These are phyloP conservation scores for Zizania palustris DNA, from an alignment of 202 grass and related monocot species.

Conservation along the genomic window DNA sequence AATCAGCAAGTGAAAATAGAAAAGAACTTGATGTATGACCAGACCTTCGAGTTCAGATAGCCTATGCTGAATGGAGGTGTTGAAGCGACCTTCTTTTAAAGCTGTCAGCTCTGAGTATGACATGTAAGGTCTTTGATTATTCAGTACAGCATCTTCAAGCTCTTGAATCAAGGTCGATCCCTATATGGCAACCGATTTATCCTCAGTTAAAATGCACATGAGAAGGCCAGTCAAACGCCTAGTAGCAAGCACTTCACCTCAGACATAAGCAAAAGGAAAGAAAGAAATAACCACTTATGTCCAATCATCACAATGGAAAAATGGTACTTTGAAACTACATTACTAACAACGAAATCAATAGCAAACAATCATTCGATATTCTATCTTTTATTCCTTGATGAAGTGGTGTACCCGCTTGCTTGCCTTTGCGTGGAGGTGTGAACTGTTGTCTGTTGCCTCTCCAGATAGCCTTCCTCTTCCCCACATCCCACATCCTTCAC, in stretches of 20 bases:
- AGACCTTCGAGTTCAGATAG: conserved; percentile 90
- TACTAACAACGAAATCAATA: neutral
- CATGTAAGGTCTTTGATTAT: conserved; percentile 52
- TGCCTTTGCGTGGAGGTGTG: too few species aligned
- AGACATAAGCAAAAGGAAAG: conserved; percentile 10
- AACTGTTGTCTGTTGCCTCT: too few species aligned
- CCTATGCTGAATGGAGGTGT: conserved; percentile 79
- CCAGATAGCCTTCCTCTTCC: too few species aligned
- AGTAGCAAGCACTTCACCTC: conserved; percentile 22
- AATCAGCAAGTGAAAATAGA: conserved; percentile 35
- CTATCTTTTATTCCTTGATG: too few species aligned
- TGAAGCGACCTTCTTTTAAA: conserved; percentile 76
- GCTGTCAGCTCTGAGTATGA: conserved; percentile 69
- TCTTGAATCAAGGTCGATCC: conserved; percentile 70
- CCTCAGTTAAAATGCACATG: conserved; percentile 15
- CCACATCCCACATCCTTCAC: too few species aligned
- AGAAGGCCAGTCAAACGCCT: conserved; percentile 9
- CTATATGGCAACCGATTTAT: conserved; percentile 45
- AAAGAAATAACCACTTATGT: neutral
- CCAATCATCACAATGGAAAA: neutral
- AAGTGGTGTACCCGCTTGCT: too few species aligned
- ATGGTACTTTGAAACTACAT: conserved; percentile 4
- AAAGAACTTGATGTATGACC: conserved; percentile 46
- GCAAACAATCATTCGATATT: neutral
- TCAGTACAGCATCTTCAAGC: conserved; percentile 78